phyloP scores from a whole-genome alignment of 768 basidiomycete species.

The Sarcomyxa edulis region DNA sequence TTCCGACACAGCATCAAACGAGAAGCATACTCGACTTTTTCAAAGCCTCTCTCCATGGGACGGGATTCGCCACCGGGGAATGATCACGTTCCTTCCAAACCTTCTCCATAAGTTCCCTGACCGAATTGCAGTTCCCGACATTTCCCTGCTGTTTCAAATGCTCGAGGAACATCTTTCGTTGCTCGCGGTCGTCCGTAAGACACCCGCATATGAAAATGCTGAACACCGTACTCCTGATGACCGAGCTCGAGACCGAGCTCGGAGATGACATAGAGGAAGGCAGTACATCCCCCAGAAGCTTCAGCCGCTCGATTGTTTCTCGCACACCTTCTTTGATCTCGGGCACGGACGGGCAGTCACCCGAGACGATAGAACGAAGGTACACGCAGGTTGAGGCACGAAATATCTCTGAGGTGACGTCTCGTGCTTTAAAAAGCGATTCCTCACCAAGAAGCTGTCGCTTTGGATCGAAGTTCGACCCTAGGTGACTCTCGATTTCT shows the following conservation, averaged over 20 bases:
- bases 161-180: conserved; percentile 36
- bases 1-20: conserved; percentile 41
- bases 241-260: conserved; percentile 41
- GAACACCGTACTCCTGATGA: conserved; percentile 77
- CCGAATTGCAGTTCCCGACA: conserved; percentile 63
- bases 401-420: conserved; percentile 57
- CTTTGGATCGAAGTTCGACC: conserved; percentile 15
- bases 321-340: conserved; percentile 55
- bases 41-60: conserved; percentile 62
- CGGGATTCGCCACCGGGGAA: conserved; percentile 22
- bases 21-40: conserved; percentile 48
- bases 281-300: conserved; percentile 23
- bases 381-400: conserved; percentile 71
- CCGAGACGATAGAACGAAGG: conserved; percentile 72
- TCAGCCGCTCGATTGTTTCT: conserved; percentile 47
- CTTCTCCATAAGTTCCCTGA: conserved; percentile 43
- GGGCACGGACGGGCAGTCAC: conserved; percentile 57
- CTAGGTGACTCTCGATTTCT: conserved; percentile 41
- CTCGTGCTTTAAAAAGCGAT: conserved; percentile 20
- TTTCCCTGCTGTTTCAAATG: conserved; percentile 50
- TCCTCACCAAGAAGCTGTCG: conserved; percentile 12
- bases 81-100: conserved; percentile 49
- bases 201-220: conserved; percentile 70
- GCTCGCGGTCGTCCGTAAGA: conserved; percentile 46
- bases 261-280: no score